Evolutionary conservation across 768 basidiomycete species (phyloP), one percentile per base, ranked within the genome.

Genomic region (Hericium erinaceus): DNA sequence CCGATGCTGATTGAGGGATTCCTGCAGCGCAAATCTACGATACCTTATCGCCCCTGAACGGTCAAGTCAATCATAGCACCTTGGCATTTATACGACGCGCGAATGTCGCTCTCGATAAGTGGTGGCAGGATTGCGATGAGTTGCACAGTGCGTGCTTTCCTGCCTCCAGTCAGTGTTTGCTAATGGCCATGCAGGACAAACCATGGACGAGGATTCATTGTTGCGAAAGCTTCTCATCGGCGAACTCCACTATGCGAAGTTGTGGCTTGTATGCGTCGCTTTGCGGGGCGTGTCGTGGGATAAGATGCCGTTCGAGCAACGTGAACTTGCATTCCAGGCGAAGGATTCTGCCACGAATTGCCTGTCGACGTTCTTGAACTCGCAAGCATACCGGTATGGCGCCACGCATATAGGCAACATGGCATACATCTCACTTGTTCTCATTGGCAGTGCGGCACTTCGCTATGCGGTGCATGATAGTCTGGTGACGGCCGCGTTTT

Each of bases 221-320:
- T 78, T 93, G 38, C 82, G 92, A 52, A 94, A 92, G 72, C 84
- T 98, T 51, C 82, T 97, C 20, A 84, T 84, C 2, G 89, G 87
- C 5, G 94, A 97, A 67, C 75, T 95, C 53, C 85, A 94, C 66
- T 94, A 95, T 67, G 90, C 94, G 28, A 95, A 95, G 69, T 77
- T 98, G 4, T 97, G 94, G 94, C 81, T 95, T 37, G 87, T 94
- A 20, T 97, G 94, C 67, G 87, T 95, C 22, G 92, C 92, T 12
- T 74, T 98, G 49, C 82, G 94, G 58, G 94, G 94, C 16, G 89
- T 88, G 24, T 83, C 89, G 4, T 98, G 93, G 94, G 93, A 97
- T 66, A 94, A 93, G 71, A 92, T 97, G 87, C 84, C 92, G 3
- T 92, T 89, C 59, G 94, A 97, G 69, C 94, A 95, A 67, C 85